Conservation (phyloP, 306 rosid genomes). For the Prunus mongolica region DNA sequence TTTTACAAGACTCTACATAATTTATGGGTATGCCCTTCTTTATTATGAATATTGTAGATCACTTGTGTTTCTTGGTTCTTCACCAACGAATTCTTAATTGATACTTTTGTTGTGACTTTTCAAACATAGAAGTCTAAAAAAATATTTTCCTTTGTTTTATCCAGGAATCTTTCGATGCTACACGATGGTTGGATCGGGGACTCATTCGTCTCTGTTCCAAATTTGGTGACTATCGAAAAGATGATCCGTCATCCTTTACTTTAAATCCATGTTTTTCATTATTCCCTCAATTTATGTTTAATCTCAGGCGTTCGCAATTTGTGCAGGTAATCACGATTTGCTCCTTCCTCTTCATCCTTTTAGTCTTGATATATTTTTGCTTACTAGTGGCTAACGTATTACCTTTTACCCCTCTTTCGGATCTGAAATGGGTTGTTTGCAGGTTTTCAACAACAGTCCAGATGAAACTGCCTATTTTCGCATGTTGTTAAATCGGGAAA, state of each 20-base stretch:
- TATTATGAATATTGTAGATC: neutral
- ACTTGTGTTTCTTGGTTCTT: constrained; percentile 2
- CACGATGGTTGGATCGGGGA: constrained; percentile 93
- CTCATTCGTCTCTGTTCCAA: constrained; percentile 94
- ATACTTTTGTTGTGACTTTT: neutral
- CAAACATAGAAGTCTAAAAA: neutral
- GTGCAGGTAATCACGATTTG: constrained; percentile 66
- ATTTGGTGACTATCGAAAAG: constrained; percentile 97
- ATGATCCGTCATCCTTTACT: constrained; percentile 89
- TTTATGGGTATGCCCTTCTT: neutral
- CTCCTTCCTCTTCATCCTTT: constrained; percentile 7
- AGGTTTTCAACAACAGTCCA: constrained; percentile 99
- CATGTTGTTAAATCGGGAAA: constrained; percentile 88
- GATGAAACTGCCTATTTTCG: constrained; percentile 98
- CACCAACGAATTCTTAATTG: neutral
- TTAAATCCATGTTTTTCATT: constrained; percentile 80
- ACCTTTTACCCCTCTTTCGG: constrained; percentile 6
- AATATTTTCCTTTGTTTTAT: constrained; percentile 20
- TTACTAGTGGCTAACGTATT: neutral
- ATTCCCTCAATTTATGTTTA: constrained; percentile 94
- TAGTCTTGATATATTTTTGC: neutral
- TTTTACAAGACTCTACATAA: neutral
- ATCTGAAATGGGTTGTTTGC: constrained; percentile 28
- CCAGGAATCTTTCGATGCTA: constrained; percentile 93
- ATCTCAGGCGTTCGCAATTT: constrained; percentile 92